These are phyloP conservation scores for Drechslerella dactyloides DNA, from an alignment of 2,329 filamentous ascomycete species.

Conservation along the genomic window DNA sequence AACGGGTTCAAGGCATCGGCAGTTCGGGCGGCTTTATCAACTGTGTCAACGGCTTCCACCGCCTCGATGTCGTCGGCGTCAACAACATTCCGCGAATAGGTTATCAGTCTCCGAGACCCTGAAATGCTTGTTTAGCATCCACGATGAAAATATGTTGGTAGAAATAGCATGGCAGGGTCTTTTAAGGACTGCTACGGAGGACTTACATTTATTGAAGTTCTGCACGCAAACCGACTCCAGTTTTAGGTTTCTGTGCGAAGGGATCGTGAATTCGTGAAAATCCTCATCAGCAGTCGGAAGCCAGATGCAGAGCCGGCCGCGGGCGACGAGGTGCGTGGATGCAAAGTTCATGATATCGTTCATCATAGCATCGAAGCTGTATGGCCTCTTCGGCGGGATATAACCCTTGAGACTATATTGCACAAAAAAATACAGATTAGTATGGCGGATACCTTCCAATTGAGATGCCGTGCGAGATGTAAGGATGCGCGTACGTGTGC, in stretches of 20 bases:
- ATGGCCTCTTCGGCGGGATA: slow-evolving; percentile 86
- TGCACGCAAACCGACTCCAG: slow-evolving; percentile 80
- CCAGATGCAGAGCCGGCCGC: slow-evolving; percentile 88
- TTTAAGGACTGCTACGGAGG: background rate
- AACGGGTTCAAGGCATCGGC: slow-evolving; percentile 74
- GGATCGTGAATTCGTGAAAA: slow-evolving; percentile 76
- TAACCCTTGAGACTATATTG: slow-evolving; percentile 63
- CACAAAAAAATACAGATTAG: background rate
- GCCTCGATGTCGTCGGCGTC: slow-evolving; percentile 52
- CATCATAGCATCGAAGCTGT: slow-evolving; percentile 88
- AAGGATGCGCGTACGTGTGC: slow-evolving; percentile 67
- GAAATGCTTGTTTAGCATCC: slow-evolving; percentile 26
- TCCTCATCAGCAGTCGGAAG: slow-evolving; percentile 90
- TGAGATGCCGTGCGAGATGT: background rate
- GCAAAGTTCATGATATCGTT: slow-evolving; percentile 88
- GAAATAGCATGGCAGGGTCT: slow-evolving; percentile 9
- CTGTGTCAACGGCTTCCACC: slow-evolving; percentile 56
- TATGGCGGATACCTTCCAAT: no score
- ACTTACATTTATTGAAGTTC: slow-evolving; percentile 81
- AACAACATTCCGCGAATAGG: slow-evolving; percentile 76
- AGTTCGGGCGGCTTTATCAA: slow-evolving; percentile 60
- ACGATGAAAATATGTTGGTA: background rate
- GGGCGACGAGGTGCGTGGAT: slow-evolving; percentile 74
- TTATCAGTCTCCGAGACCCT: slow-evolving; percentile 86
- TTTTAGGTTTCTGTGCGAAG: slow-evolving; percentile 76